Conservation (phyloP, 2,329 filamentous ascomycete species). For the Beauveria bassiana region DNA sequence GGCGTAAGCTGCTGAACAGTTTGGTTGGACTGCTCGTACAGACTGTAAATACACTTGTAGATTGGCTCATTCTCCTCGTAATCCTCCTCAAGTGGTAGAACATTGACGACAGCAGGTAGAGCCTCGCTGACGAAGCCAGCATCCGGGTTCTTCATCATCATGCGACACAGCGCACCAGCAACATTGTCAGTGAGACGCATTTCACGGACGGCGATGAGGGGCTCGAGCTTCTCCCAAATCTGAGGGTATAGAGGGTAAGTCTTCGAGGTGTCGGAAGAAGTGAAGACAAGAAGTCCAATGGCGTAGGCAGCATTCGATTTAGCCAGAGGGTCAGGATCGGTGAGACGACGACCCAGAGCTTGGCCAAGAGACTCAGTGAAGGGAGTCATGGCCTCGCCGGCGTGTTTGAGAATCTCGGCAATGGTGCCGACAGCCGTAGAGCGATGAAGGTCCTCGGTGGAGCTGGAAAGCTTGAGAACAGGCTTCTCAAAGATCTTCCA, state of each 20-base stretch:
- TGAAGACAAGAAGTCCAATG: constrained; percentile 73
- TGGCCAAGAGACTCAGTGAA: constrained; percentile 72
- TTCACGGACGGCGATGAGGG: constrained; percentile 68
- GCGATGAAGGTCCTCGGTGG: constrained; percentile 78
- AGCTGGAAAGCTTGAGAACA: constrained; percentile 78
- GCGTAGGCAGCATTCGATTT: constrained; percentile 96
- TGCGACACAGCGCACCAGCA: constrained; percentile 79
- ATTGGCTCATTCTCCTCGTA: constrained; percentile 95
- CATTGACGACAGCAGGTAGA: constrained; percentile 68
- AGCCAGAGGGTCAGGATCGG: constrained; percentile 82
- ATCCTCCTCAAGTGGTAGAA: constrained; percentile 85
- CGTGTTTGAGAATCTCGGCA: constrained; percentile 81
- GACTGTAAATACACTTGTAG: constrained; percentile 79
- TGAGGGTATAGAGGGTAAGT: constrained; percentile 69
- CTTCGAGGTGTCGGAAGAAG: constrained; percentile 62
- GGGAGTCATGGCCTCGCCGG: constrained; percentile 72
- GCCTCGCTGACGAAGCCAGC: constrained; percentile 73
- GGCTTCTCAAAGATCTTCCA: constrained; percentile 97
- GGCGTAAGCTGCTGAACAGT: constrained; percentile 64
- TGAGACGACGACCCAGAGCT: constrained; percentile 75
- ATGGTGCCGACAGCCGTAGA: constrained; percentile 86
- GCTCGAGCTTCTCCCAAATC: constrained; percentile 80
- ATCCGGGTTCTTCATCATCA: constrained; percentile 86
- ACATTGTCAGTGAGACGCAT: constrained; percentile 88
- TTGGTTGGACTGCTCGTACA: constrained; percentile 66